Evolutionary conservation across 257 asterid species (phyloP), one percentile per base, ranked within the genome.

Genomic region (Plantago ovata): DNA sequence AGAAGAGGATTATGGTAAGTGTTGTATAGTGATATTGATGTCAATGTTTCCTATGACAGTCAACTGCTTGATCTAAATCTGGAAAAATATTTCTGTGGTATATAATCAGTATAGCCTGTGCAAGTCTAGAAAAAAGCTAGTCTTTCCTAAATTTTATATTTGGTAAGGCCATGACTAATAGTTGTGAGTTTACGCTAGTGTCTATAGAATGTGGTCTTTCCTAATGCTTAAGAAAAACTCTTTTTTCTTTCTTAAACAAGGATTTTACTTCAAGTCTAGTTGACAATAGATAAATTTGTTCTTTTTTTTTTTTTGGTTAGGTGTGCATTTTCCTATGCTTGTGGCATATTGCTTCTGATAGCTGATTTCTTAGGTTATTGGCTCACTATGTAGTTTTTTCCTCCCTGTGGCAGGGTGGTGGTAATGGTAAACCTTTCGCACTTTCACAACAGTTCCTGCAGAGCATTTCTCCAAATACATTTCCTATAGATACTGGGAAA

Each of bases 361-460:
- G 55, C 36, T 49, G 36, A 9, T 49, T 49, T 19, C 13, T 14
- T 49, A 21, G 21, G 33, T 49, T 49, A 49, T 21, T 15, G 36
- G 36, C 24, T 21, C 55, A 20, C 53, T 21, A 2, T 16, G 36
- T 21, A 49, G 20, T 9, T 49, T 3, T 20, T 12, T 49, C 55
- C 55, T 49, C 53, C 68, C n/a, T n/a, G 71, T 69, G 72, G 73
- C 92, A 91, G 98, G 72, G 75, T 83, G 98, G 98, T 63, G 96
- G 98, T 53, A 77, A 64, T 67, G 65, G 72, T 56, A 77, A 69
- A 47, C 93, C 80, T 38, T 88, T 92, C 68, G 84, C 49, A 44
- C 94, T 92, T 65, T 85, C 98, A 56, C 96, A 77, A 39, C 81
- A 75, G 53, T 92, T 92, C 79, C 58, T 92, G 83, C 83, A 82